Conservation (phyloP, 164 flowering plant genomes). For the Vitis rotundifolia region DNA sequence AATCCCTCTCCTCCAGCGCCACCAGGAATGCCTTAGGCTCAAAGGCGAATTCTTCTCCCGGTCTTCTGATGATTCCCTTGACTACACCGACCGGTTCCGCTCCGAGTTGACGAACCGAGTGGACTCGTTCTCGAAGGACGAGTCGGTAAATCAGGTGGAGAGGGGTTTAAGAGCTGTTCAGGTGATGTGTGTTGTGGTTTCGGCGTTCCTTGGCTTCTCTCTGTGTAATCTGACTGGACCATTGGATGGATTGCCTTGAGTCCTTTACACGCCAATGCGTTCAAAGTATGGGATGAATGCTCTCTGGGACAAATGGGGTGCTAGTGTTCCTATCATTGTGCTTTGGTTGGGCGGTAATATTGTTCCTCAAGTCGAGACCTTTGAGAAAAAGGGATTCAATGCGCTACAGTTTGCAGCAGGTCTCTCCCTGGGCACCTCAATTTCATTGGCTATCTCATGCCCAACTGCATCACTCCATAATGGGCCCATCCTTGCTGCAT, state of each 20-base stretch:
- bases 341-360: conserved; percentile 91
- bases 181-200: conserved; percentile 58
- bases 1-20: conserved; percentile 61
- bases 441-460: too few species aligned
- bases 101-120: conserved; percentile 37
- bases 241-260: conserved; percentile 32
- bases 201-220: conserved; percentile 69
- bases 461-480: too few species aligned
- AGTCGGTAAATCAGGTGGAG: conserved; percentile 21
- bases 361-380: conserved; percentile 85
- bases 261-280: conserved; percentile 37
- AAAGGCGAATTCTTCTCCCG: conserved; percentile 12
- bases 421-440: too few species aligned
- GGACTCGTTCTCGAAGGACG: conserved; percentile 38
- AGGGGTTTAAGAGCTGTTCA: conserved; percentile 38
- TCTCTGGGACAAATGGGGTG: conserved; percentile 96
- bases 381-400: conserved; percentile 76
- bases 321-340: conserved; percentile 69
- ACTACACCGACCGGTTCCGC: conserved; percentile 45
- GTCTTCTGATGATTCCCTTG: conserved; percentile 23
- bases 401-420: too few species aligned
- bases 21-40: conserved; percentile 29
- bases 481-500: too few species aligned
- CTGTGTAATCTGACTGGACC: conserved; percentile 85
- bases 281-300: conserved; percentile 84